Evolutionary conservation across 495 filamentous ascomycete species (phyloP).

Genomic region (Xylaria palmicola): DNA sequence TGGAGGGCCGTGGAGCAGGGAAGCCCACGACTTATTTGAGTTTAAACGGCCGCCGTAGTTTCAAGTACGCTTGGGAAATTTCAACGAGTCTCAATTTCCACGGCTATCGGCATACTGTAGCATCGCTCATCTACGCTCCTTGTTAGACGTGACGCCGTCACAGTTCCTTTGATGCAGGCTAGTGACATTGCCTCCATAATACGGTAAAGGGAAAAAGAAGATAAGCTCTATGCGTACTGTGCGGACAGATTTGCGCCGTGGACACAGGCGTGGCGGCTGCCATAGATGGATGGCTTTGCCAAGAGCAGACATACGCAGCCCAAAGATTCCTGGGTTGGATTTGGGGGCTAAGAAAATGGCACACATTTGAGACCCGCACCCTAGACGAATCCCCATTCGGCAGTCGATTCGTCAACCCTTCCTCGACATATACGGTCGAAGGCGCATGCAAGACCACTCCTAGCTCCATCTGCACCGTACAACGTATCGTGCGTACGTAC

Average conservation of each 20-base stretch:
- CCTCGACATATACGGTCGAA: not conserved
- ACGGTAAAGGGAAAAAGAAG: not conserved
- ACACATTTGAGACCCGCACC: not conserved
- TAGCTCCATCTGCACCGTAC: no score
- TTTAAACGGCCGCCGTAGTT: constrained; percentile 35
- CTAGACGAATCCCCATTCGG: not conserved
- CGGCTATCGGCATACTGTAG: not conserved
- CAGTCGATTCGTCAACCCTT: not conserved
- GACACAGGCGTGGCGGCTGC: no score
- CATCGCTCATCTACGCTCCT: not conserved
- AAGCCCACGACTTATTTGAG: constrained; percentile 52
- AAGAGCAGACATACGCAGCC: not conserved
- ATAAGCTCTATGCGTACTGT: not conserved
- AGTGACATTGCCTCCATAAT: no score
- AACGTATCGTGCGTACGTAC: no score
- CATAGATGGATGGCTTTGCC: constrained; percentile 2
- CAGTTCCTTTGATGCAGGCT: no score
- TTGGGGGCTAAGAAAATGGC: constrained; percentile 2
- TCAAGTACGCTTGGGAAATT: not conserved
- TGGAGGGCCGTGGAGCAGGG: constrained; percentile 53
- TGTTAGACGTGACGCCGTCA: not conserved
- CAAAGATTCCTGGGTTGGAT: not conserved
- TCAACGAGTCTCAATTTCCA: not conserved
- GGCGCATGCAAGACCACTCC: not conserved
- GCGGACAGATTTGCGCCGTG: not conserved